Conservation (phyloP, 2,329 filamentous ascomycete genomes). For the Diaporthe citriasiana region DNA sequence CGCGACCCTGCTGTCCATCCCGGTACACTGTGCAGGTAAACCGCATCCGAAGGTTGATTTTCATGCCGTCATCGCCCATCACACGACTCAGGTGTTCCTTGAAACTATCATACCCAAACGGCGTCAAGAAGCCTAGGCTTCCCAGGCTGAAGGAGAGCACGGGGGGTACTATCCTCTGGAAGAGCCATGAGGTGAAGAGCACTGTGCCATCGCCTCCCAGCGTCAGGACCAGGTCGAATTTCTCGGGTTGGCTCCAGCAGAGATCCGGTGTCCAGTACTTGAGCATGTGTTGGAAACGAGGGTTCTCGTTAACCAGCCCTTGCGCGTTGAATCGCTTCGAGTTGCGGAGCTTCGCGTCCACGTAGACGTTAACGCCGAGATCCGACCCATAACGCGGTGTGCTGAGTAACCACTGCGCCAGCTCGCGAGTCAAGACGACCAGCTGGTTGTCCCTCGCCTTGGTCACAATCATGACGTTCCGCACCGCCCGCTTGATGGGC, state of each 20-base stretch:
- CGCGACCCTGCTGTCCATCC: slow-evolving; percentile 70
- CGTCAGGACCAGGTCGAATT: slow-evolving; percentile 93
- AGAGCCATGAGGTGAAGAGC: slow-evolving; percentile 91
- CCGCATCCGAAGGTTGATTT: slow-evolving; percentile 97
- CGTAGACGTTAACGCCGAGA: slow-evolving; percentile 95
- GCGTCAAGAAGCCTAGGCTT: slow-evolving; percentile 89
- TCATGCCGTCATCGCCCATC: slow-evolving; percentile 96
- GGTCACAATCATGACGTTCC: slow-evolving; percentile 98
- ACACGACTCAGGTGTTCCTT: slow-evolving; percentile 87
- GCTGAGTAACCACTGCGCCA: slow-evolving; percentile 87
- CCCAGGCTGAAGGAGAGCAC: slow-evolving; percentile 88
- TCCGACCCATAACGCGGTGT: slow-evolving; percentile 92
- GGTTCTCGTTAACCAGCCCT: slow-evolving; percentile 79
- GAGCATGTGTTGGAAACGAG: slow-evolving; percentile 85
- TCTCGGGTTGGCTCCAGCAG: slow-evolving; percentile 93
- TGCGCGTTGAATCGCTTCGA: slow-evolving; percentile 89
- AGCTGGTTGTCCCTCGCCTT: slow-evolving; percentile 96
- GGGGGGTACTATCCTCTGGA: slow-evolving; percentile 88
- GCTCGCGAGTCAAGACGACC: slow-evolving; percentile 88
- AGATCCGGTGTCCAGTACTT: slow-evolving; percentile 97
- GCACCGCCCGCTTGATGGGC: slow-evolving; percentile 91
- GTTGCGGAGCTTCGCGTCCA: slow-evolving; percentile 92
- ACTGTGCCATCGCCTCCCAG: slow-evolving; percentile 90
- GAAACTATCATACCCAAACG: slow-evolving; percentile 89
- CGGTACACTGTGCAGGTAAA: slow-evolving; percentile 99